phyloP scores from a whole-genome alignment of 148 eudicot genomes.

The Spergularia marina region DNA sequence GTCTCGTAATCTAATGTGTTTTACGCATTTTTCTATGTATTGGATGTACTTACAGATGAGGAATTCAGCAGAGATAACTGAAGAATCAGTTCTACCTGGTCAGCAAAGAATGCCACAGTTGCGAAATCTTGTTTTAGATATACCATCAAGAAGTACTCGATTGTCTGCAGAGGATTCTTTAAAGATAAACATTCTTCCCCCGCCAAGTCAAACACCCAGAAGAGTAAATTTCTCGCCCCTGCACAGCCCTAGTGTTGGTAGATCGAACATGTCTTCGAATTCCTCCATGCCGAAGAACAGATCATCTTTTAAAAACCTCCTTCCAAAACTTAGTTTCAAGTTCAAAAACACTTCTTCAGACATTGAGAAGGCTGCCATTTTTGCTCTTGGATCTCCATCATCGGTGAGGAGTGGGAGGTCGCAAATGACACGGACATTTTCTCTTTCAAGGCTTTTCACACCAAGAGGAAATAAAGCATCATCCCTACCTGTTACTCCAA shows the following conservation, averaged over 20 bases:
- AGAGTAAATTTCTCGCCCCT: conserved; percentile 71
- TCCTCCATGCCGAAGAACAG: conserved; percentile 42
- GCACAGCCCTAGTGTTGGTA: conserved; percentile 49
- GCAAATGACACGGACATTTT: conserved; percentile 49
- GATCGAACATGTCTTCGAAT: conserved; percentile 42
- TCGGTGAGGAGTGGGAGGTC: conserved; percentile 39
- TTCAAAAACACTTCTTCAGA: conserved; percentile 55
- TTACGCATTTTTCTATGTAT: background rate
- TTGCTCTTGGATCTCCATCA: conserved; percentile 65
- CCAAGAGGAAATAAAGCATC: conserved; percentile 56
- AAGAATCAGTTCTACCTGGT: conserved; percentile 37
- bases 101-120: conserved; percentile 33
- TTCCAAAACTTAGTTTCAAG: conserved; percentile 84
- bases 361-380: conserved; percentile 63
- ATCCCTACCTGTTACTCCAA: conserved; percentile 75
- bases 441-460: conserved; percentile 57
- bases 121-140: conserved; percentile 42
- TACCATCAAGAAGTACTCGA: conserved; percentile 43
- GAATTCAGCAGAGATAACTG: conserved; percentile 63
- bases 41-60: conserved; percentile 40
- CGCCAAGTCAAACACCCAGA: conserved; percentile 62
- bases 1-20: background rate
- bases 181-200: conserved; percentile 50
- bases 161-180: conserved; percentile 49
- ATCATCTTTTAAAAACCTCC: conserved; percentile 59